Conservation (phyloP, 2,329 filamentous ascomycete species). For the Davidsoniella australis region DNA sequence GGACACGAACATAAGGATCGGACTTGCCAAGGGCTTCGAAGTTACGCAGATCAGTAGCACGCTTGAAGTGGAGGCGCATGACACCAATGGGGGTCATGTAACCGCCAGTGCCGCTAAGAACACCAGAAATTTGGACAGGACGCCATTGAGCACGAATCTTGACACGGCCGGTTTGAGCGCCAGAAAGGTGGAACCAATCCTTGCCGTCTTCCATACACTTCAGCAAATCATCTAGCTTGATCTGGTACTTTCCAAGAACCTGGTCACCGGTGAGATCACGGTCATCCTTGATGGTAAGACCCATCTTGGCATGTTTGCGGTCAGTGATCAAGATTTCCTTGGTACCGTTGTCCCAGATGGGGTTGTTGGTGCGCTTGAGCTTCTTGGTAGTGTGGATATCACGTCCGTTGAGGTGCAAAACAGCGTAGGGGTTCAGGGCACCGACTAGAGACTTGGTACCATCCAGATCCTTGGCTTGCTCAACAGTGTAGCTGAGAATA, state of each 20-base stretch:
- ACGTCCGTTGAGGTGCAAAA: conserved; percentile 78
- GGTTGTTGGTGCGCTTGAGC: conserved; percentile 92
- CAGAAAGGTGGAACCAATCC: conserved; percentile 85
- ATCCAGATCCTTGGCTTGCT: conserved; percentile 93
- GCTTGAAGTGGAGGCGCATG: conserved; percentile 82
- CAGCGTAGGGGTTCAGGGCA: conserved; percentile 76
- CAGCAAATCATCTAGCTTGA: conserved; percentile 86
- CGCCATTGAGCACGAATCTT: conserved; percentile 94
- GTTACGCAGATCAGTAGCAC: conserved; percentile 69
- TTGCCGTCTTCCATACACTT: conserved; percentile 82
- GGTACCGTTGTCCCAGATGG: conserved; percentile 82
- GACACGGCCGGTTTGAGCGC: conserved; percentile 63
- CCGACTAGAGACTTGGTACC: conserved; percentile 83
- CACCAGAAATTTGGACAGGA: conserved; percentile 71
- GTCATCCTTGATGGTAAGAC: conserved; percentile 88
- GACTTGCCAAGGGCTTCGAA: conserved; percentile 93
- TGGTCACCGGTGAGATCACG: conserved; percentile 71
- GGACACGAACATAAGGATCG: conserved; percentile 78
- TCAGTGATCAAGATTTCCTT: conserved; percentile 95
- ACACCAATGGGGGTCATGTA: conserved; percentile 91
- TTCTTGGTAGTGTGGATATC: conserved; percentile 80
- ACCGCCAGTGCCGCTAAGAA: conserved; percentile 60
- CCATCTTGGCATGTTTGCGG: conserved; percentile 74
- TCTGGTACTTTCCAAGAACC: conserved; percentile 79
- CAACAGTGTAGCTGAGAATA: conserved; percentile 82